Conservation (phyloP, 208 protist genomes). For the Phytomonas sp. region DNA sequence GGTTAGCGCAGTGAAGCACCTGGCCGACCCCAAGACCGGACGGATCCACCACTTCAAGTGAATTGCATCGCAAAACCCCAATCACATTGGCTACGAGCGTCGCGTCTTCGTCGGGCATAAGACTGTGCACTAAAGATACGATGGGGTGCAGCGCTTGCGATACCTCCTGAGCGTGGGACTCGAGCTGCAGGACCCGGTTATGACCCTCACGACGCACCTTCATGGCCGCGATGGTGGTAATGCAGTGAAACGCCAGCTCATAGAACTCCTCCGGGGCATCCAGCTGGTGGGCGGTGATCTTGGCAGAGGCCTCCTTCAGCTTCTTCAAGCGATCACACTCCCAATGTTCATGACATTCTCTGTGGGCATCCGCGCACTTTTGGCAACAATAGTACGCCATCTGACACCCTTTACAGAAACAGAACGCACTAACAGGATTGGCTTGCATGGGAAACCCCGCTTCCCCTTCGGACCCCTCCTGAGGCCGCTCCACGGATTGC, state of each 20-base stretch:
- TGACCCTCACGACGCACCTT: constrained; percentile 24
- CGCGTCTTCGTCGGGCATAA: constrained; percentile 22
- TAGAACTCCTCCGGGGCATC: constrained; percentile 60
- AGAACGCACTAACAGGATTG: neutral
- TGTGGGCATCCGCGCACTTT: constrained; percentile 31
- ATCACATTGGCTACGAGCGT: constrained; percentile 36
- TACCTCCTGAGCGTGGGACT: constrained; percentile 51
- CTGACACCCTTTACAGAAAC: constrained; percentile 29
- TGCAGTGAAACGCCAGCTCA: constrained; percentile 52
- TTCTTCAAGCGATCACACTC: constrained; percentile 48
- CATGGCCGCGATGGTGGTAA: constrained; percentile 59
- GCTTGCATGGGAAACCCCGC: neutral
- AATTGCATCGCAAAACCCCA: constrained; percentile 74
- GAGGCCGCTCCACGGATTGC: neutral
- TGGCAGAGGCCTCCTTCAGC: constrained; percentile 41
- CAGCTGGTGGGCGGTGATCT: constrained; percentile 21
- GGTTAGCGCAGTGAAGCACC: constrained; percentile 43
- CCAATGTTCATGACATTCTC: constrained; percentile 42
- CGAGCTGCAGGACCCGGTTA: constrained; percentile 33
- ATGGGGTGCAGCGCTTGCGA: constrained; percentile 48
- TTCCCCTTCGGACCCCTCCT: constrained; percentile 5
- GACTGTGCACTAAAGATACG: constrained; percentile 28
- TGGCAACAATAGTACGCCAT: constrained; percentile 54
- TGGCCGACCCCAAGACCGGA: constrained; percentile 66
- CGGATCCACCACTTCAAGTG: constrained; percentile 50